Evolutionary conservation across 148 eudicot species (phyloP), one percentile per base, ranked within the genome.

Genomic region (Euryodendron excelsum): DNA sequence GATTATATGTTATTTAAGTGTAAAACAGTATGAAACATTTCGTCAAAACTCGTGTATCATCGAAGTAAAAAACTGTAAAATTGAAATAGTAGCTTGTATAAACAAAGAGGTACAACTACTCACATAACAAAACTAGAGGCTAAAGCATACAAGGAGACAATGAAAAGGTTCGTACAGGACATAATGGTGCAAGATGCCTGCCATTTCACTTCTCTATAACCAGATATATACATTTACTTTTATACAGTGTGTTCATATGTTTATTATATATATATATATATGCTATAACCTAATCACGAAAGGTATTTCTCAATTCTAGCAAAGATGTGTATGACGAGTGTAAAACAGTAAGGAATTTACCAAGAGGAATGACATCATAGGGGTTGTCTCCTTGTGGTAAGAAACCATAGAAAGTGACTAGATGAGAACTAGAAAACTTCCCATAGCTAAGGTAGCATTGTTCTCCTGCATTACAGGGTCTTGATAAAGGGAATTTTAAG

Each of bases 361-460:
- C 98, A 61, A 96, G 79, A 68, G 93, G 93, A 70, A 96, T 93
- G 77, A 96, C 73, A 82, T 96, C 95, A 82, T 84, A 90, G 55
- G 93, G 93, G 82, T 90, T 93, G 39, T 83, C 87, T 74, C 82
- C 90, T 82, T 81, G 86, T 33, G 97, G 87, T 68, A 90, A 56
- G 82, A 96, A 96, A 39, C 99, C 99, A 77, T 96, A 96, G 85
- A 93, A 96, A 15, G 92, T 91, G 77, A 91, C 80, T 25, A 93
- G 88, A 87, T 96, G 98, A 85, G 97, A 90, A 84, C 88, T 93
- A 71, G 99, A 88, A 30, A 88, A 85, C 74, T 87, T 90, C 77
- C 99, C 99, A 60, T 96, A 96, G 82, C 97, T 92, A 65, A 93
- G 91, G 78, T 76, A 93, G 79, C 98, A 93, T 77, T 96, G 92